phyloP scores from a whole-genome alignment of 1,284 basidiomycete genomes.

The Meira miltonrushii region DNA sequence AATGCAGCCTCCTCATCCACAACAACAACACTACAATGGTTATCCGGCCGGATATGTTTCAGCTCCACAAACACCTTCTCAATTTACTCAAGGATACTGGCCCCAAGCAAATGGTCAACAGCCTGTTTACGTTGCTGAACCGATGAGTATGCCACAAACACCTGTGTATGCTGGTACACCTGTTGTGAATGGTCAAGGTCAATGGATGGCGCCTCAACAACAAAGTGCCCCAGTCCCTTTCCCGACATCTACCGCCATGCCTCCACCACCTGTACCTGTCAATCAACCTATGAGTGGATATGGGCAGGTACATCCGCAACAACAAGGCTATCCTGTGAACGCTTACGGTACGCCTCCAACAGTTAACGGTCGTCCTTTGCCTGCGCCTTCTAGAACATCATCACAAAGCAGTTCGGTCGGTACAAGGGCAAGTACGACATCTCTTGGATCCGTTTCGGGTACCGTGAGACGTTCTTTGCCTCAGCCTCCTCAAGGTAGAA shows the following conservation, averaged over 20 bases:
- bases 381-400: slow-evolving; percentile 6
- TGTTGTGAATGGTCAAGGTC: too few relatives aligned
- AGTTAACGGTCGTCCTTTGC: neutral
- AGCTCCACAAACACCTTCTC: too few relatives aligned
- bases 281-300: neutral
- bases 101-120: too few relatives aligned
- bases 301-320: too few relatives aligned
- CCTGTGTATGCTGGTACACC: too few relatives aligned
- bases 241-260: slow-evolving; percentile 4
- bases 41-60: too few relatives aligned
- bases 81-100: too few relatives aligned
- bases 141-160: too few relatives aligned
- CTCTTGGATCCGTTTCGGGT: slow-evolving; percentile 4
- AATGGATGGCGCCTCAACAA: too few relatives aligned
- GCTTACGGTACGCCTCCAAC: neutral
- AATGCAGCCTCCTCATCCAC: neutral
- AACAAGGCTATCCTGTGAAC: neutral
- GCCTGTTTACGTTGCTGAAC: too few relatives aligned
- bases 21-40: neutral
- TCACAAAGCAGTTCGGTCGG: slow-evolving; percentile 5
- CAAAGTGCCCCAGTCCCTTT: neutral
- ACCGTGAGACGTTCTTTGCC: slow-evolving; percentile 11
- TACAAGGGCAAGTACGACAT: neutral
- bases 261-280: slow-evolving; percentile 3
- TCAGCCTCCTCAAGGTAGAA: slow-evolving; percentile 8